phyloP scores from a whole-genome alignment of 2,329 filamentous ascomycete species.

The Neofusicoccum kwambonambiense region DNA sequence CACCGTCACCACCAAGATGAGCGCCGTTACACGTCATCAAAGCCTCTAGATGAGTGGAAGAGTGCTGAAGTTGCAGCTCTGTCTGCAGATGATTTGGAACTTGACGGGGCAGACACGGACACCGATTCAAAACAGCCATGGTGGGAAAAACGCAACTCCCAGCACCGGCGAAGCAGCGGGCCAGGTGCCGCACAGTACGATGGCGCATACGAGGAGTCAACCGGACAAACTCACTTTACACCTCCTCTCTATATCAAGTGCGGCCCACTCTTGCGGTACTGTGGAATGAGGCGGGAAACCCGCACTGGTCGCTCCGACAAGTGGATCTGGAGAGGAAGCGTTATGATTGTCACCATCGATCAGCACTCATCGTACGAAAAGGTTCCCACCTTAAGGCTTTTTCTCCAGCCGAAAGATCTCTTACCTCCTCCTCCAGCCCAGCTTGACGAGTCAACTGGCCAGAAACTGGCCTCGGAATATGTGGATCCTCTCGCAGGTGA shows the following conservation, averaged over 20 bases:
- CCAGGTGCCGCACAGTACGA: slow-evolving; percentile 47
- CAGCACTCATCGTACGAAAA: slow-evolving; percentile 77
- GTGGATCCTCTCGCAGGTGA: slow-evolving; percentile 87
- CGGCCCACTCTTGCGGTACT: slow-evolving; percentile 86
- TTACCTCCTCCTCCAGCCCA: slow-evolving; percentile 74
- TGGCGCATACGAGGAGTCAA: slow-evolving; percentile 64
- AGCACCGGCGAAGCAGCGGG: slow-evolving; percentile 38
- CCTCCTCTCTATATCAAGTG: slow-evolving; percentile 84
- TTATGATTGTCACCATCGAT: slow-evolving; percentile 95
- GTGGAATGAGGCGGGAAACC: slow-evolving; percentile 69
- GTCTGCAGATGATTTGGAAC: slow-evolving; percentile 42
- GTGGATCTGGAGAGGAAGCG: slow-evolving; percentile 87
- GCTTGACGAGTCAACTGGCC: slow-evolving; percentile 58
- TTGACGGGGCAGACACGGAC: slow-evolving; percentile 33
- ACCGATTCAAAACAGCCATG: slow-evolving; percentile 52
- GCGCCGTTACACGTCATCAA: slow-evolving; percentile 51
- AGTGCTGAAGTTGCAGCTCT: slow-evolving; percentile 41
- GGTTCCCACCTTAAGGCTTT: slow-evolving; percentile 75
- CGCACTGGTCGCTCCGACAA: slow-evolving; percentile 51
- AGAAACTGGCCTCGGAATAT: slow-evolving; percentile 71
- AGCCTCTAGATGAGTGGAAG: slow-evolving; percentile 59
- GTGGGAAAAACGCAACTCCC: slow-evolving; percentile 67
- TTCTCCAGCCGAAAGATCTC: slow-evolving; percentile 81
- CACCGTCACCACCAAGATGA: slow-evolving; percentile 45
- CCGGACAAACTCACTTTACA: slow-evolving; percentile 71